Percentiles rank a stretch among this genome's conserved stretches.
Conservation (phyloP, 257 asterid species). For the Handroanthus guayacan region DNA sequence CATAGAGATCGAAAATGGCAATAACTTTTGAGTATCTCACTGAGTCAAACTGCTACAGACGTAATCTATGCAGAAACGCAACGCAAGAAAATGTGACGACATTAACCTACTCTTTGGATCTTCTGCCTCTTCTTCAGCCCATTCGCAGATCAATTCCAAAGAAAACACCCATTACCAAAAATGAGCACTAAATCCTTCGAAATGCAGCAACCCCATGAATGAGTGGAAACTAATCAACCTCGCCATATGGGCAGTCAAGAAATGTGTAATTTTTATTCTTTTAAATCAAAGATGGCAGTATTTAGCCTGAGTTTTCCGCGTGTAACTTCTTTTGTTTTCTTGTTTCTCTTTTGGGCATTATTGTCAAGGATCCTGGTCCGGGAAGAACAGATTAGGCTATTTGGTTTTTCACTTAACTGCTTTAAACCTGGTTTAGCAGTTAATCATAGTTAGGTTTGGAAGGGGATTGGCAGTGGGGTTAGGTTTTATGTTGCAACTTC, state of each 20-base stretch:
- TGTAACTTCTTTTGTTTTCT: background rate
- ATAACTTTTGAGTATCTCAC: conserved; percentile 28
- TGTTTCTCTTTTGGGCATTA: conserved; percentile 20
- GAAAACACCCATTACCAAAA: conserved; percentile 34
- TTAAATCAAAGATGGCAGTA: conserved; percentile 28
- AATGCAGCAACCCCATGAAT: conserved; percentile 32
- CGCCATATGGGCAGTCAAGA: conserved; percentile 29
- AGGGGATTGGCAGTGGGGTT: conserved; percentile 15
- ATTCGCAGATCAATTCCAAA: conserved; percentile 44
- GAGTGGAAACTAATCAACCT: conserved; percentile 28
- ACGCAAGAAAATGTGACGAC: conserved; percentile 30
- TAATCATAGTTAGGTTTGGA: conserved; percentile 45
- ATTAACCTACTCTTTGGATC: conserved; percentile 42
- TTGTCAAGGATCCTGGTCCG: conserved; percentile 23
- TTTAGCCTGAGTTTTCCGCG: conserved; percentile 12
- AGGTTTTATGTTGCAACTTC: conserved; percentile 38
- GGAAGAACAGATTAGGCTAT: conserved; percentile 18
- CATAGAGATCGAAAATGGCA: conserved; percentile 1
- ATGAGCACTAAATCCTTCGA: conserved; percentile 30
- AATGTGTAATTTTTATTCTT: conserved; percentile 30
- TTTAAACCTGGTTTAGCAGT: conserved; percentile 36
- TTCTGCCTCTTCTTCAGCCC: conserved; percentile 40
- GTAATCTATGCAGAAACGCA: conserved; percentile 9
- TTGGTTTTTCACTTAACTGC: background rate
- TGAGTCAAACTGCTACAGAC: conserved; percentile 29